Evolutionary conservation across 2,329 filamentous ascomycete species (phyloP).

Genomic region (Fusarium hostae): DNA sequence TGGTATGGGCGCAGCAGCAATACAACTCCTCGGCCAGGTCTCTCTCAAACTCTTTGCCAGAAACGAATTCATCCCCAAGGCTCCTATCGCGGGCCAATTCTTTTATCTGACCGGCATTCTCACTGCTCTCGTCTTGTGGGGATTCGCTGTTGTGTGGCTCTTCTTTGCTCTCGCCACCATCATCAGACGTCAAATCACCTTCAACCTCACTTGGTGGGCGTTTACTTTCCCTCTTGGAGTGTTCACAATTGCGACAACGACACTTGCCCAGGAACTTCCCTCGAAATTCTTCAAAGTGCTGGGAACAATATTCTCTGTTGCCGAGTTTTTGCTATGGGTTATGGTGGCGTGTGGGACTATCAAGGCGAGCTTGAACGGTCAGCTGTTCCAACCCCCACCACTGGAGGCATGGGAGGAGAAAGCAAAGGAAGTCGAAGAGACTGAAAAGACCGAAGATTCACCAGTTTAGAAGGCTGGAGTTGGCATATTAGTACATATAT

Average conservation of each 20-base stretch:
- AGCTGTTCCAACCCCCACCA: slow-evolving; percentile 15
- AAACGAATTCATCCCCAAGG: slow-evolving; percentile 50
- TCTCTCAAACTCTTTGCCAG: slow-evolving; percentile 48
- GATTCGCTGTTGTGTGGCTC: slow-evolving; percentile 49
- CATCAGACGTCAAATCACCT: slow-evolving; percentile 46
- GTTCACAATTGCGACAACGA: slow-evolving; percentile 46
- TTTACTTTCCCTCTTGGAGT: slow-evolving; percentile 54
- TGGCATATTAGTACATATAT: background rate
- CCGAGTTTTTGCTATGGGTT: slow-evolving; percentile 34
- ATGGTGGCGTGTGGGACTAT: slow-evolving; percentile 26
- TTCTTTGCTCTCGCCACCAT: slow-evolving; percentile 48
- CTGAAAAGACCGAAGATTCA: background rate
- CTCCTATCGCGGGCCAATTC: slow-evolving; percentile 61
- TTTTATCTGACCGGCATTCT: slow-evolving; percentile 64
- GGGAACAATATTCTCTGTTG: slow-evolving; percentile 35
- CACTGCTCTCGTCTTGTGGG: slow-evolving; percentile 49
- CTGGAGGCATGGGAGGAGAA: slow-evolving; percentile 9
- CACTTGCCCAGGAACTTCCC: slow-evolving; percentile 47
- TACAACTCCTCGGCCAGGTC: slow-evolving; percentile 56
- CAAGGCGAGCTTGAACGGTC: slow-evolving; percentile 8
- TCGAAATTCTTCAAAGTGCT: slow-evolving; percentile 49
- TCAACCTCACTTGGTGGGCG: slow-evolving; percentile 55
- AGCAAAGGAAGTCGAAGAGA: background rate
- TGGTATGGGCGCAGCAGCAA: slow-evolving; percentile 69
- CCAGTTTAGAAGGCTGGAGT: background rate